Evolutionary conservation across 2,329 filamentous ascomycete species (phyloP).

Genomic region (Whalleya microplaca): DNA sequence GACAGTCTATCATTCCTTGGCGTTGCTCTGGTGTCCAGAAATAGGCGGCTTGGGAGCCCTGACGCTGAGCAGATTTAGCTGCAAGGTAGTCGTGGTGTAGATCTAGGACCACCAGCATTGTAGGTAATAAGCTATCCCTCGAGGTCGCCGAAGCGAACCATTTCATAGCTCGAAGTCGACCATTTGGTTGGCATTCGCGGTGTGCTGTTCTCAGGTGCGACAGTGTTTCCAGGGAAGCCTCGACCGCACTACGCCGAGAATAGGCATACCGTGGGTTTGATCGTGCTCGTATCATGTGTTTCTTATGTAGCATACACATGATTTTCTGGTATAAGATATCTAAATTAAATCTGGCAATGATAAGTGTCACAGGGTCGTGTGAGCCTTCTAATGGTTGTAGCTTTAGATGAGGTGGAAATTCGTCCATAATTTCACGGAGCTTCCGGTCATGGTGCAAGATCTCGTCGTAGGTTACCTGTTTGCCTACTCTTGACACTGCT

Average conservation of each 20-base stretch:
- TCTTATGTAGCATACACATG: conserved; percentile 84
- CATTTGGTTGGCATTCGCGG: conserved; percentile 71
- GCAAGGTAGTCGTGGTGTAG: conserved; percentile 70
- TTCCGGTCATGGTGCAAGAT: conserved; percentile 65
- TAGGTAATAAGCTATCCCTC: conserved; percentile 83
- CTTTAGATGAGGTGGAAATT: conserved; percentile 79
- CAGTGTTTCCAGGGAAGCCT: conserved; percentile 82
- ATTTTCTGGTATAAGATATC: conserved; percentile 89
- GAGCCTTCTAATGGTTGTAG: conserved; percentile 76
- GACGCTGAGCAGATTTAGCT: conserved; percentile 44
- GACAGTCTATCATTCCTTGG: conserved; percentile 73
- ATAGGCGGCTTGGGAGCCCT: conserved; percentile 49
- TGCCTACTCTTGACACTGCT: conserved; percentile 59
- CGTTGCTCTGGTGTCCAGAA: conserved; percentile 65
- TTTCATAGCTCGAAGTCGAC: conserved; percentile 72
- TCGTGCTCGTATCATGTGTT: conserved; percentile 78
- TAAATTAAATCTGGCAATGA: conserved; percentile 83
- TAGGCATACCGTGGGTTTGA: conserved; percentile 82
- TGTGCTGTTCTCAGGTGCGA: conserved; percentile 77
- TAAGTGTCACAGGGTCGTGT: conserved; percentile 79
- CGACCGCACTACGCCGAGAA: conserved; percentile 81
- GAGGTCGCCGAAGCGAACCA: conserved; percentile 81
- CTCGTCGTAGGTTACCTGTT: conserved; percentile 64
- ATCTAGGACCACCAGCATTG: conserved; percentile 83
- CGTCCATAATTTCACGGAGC: conserved; percentile 63